A percentile compares a stretch with the other conserved stretches of the same genome.
Conservation (phyloP, 1,284 basidiomycete species). For the Sanghuangporus baumii region DNA sequence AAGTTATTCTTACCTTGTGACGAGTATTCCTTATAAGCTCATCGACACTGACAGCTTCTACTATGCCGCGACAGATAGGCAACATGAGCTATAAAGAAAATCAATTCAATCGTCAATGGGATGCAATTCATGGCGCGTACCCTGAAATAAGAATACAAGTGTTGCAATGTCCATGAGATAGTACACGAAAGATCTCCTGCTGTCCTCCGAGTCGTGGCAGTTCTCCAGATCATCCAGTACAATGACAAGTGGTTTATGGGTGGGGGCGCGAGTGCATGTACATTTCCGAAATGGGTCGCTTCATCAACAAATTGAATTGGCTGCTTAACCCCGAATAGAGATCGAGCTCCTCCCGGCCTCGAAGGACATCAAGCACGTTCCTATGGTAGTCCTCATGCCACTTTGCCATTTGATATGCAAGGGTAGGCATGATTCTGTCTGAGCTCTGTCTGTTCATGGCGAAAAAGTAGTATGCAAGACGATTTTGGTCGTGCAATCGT, state of each 20-base stretch:
- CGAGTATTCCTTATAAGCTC: no score
- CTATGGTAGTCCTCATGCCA: neutral
- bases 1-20: no score
- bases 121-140: no score
- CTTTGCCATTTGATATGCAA: neutral
- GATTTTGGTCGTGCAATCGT: conserved; percentile 24
- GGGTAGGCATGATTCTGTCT: neutral
- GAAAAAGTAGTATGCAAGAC: conserved; percentile 23
- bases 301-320: neutral
- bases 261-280: neutral
- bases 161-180: neutral
- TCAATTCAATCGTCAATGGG: no score
- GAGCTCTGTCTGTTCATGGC: neutral
- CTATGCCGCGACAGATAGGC: no score
- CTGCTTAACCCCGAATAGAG: neutral
- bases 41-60: no score
- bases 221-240: neutral
- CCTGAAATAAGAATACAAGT: no score
- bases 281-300: neutral
- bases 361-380: neutral
- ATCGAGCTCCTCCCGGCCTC: neutral
- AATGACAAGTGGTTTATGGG: neutral
- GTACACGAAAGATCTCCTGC: neutral
- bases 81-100: no score
- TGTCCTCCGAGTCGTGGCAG: neutral